A percentile compares a stretch with the other conserved stretches of the same genome.
These are phyloP conservation scores for Penicillium sclerotigenum DNA, from an alignment of 2,329 filamentous ascomycete genomes.

Conservation along the genomic window DNA sequence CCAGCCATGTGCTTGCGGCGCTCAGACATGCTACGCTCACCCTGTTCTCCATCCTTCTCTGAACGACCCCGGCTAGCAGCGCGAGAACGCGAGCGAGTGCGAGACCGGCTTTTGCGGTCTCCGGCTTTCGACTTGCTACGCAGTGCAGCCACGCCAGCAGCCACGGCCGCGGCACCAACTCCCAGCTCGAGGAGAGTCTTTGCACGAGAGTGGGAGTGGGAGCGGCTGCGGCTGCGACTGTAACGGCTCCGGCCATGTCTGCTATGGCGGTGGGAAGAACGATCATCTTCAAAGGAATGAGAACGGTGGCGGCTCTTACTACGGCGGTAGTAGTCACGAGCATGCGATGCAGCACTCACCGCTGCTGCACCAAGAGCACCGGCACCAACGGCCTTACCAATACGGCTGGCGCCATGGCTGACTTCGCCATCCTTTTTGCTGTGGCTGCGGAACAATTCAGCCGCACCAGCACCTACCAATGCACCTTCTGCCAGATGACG, in stretches of 20 bases:
- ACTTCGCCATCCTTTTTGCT: slow-evolving; percentile 56
- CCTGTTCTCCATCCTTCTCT: slow-evolving; percentile 15
- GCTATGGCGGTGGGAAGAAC: slow-evolving; percentile 35
- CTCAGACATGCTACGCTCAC: slow-evolving; percentile 43
- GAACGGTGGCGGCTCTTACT: slow-evolving; percentile 46
- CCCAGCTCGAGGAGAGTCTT: slow-evolving; percentile 54
- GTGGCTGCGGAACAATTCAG: slow-evolving; percentile 58
- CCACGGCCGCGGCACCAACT: slow-evolving; percentile 57
- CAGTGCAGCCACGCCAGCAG: slow-evolving; percentile 57
- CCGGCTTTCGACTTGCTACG: slow-evolving; percentile 53
- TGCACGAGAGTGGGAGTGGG: slow-evolving; percentile 47
- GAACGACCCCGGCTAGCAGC: slow-evolving; percentile 31
- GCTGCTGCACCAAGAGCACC: slow-evolving; percentile 61
- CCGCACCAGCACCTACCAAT: slow-evolving; percentile 58
- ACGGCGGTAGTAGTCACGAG: slow-evolving; percentile 47
- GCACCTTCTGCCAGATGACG: slow-evolving; percentile 63
- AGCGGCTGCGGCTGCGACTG: slow-evolving; percentile 43
- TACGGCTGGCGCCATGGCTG: slow-evolving; percentile 49
- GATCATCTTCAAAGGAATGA: slow-evolving; percentile 41
- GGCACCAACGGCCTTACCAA: slow-evolving; percentile 55
- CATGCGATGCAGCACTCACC: slow-evolving; percentile 55
- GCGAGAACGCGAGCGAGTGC: slow-evolving; percentile 47
- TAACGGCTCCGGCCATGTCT: slow-evolving; percentile 30
- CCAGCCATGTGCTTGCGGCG: slow-evolving; percentile 59
- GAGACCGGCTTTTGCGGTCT: slow-evolving; percentile 48